Conservation (phyloP, 1,284 basidiomycete genomes). For the Phaffia rhodozyma region DNA sequence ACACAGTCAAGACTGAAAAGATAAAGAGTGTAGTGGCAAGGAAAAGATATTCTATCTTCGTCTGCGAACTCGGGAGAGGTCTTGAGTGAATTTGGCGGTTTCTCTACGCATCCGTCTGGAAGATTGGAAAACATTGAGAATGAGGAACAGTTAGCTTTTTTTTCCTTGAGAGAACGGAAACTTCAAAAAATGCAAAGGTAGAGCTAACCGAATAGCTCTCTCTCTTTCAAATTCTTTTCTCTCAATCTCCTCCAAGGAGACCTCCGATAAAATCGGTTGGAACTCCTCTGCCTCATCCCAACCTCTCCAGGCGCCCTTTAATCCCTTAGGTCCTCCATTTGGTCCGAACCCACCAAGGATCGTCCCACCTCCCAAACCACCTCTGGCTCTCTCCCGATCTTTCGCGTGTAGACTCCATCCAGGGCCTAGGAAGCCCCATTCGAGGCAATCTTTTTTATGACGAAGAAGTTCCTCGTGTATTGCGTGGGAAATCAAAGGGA, state of each 20-base stretch:
- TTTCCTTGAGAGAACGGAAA: no score
- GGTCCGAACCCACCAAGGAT: slow-evolving; percentile 45
- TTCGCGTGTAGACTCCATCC: slow-evolving; percentile 51
- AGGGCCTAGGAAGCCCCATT: slow-evolving; percentile 71
- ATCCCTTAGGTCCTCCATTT: slow-evolving; percentile 53
- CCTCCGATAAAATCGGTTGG: slow-evolving; percentile 72
- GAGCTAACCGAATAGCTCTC: slow-evolving; percentile 49
- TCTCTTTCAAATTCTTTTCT: slow-evolving; percentile 68
- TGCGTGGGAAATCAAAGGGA: slow-evolving; percentile 80
- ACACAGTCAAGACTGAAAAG: no score
- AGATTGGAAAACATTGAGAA: not conserved
- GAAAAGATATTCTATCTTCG: not conserved
- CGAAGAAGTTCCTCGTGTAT: slow-evolving; percentile 88
- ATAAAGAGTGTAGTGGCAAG: not conserved
- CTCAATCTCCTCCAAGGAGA: slow-evolving; percentile 84
- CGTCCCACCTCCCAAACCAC: slow-evolving; percentile 45
- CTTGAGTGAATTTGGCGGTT: slow-evolving; percentile 8
- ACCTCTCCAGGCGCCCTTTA: slow-evolving; percentile 86
- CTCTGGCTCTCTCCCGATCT: slow-evolving; percentile 33
- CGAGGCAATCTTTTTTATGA: slow-evolving; percentile 87
- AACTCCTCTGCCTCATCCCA: slow-evolving; percentile 89
- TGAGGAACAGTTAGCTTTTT: not conserved
- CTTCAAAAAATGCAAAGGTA: not conserved
- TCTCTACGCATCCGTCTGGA: slow-evolving; percentile 18
- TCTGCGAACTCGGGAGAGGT: not conserved